A percentile compares a stretch with the other conserved stretches of the same genome.
These are phyloP conservation scores for Phytophthora melonis DNA, from an alignment of 352 stramenopile species.

Conservation along the genomic window DNA sequence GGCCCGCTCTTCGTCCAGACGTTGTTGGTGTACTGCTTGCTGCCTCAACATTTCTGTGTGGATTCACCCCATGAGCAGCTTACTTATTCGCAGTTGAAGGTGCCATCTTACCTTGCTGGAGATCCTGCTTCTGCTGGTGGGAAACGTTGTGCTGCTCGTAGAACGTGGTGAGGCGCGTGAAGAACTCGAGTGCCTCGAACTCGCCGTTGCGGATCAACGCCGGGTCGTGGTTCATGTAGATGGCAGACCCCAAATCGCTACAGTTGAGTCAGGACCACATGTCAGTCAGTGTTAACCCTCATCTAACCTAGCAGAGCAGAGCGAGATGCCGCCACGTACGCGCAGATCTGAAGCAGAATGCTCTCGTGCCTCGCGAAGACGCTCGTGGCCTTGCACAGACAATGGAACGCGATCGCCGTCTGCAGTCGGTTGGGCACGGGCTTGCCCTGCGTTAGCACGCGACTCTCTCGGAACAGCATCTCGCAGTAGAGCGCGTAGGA, in stretches of 20 bases:
- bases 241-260: slow-evolving; percentile 63
- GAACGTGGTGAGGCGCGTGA: slow-evolving; percentile 64
- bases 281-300: not conserved
- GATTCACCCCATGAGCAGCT: not conserved
- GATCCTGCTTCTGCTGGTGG: slow-evolving; percentile 55
- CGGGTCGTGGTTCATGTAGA: slow-evolving; percentile 61
- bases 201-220: slow-evolving; percentile 41
- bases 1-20: slow-evolving; percentile 46
- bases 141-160: slow-evolving; percentile 65
- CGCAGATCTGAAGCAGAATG: slow-evolving; percentile 66
- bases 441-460: slow-evolving; percentile 69
- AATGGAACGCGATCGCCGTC: slow-evolving; percentile 81
- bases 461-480: slow-evolving; percentile 75
- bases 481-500: slow-evolving; percentile 84
- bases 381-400: slow-evolving; percentile 64
- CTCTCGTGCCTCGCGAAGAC: slow-evolving; percentile 72
- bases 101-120: slow-evolving; percentile 49
- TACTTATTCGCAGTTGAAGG: not conserved
- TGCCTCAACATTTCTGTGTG: slow-evolving; percentile 52
- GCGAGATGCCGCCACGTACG: slow-evolving; percentile 24
- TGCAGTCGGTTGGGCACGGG: slow-evolving; percentile 71
- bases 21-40: slow-evolving; percentile 37
- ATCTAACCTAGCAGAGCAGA: no score
- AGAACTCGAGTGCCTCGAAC: slow-evolving; percentile 70
- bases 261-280: not conserved